phyloP scores from a whole-genome alignment of 208 protist genomes.

The Acanthamoeba castellanii region DNA sequence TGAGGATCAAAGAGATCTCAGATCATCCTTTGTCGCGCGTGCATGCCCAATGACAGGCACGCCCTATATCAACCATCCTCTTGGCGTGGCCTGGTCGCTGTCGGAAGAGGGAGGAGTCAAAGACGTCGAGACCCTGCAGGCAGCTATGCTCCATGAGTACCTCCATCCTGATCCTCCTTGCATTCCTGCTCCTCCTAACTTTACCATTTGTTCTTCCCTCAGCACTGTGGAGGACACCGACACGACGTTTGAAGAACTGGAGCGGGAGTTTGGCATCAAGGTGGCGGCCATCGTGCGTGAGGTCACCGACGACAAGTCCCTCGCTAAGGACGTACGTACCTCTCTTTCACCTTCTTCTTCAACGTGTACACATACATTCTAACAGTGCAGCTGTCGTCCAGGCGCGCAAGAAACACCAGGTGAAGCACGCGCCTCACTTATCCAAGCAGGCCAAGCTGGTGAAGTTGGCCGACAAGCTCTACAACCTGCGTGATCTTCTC shows the following conservation, averaged over 20 bases:
- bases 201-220: neutral
- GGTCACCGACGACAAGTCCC: conserved; percentile 83
- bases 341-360: neutral
- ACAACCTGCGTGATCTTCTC: conserved; percentile 79
- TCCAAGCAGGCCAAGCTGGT: conserved; percentile 75
- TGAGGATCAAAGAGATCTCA: neutral
- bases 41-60: conserved; percentile 58
- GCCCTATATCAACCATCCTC: conserved; percentile 84
- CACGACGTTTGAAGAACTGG: conserved; percentile 80
- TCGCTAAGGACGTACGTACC: conserved; percentile 70
- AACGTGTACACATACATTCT: no score
- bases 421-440: conserved; percentile 79
- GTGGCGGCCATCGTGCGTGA: conserved; percentile 77
- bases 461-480: conserved; percentile 82
- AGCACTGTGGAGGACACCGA: conserved; percentile 77
- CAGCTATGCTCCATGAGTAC: conserved; percentile 82
- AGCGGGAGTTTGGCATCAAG: conserved; percentile 71
- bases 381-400: neutral
- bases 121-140: conserved; percentile 75
- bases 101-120: conserved; percentile 65
- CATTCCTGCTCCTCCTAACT: conserved; percentile 4
- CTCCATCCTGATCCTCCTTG: neutral
- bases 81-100: conserved; percentile 80
- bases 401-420: conserved; percentile 77
- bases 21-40: neutral